These are phyloP conservation scores for Colletotrichum somersetense DNA, from an alignment of 2,329 filamentous ascomycete genomes.

Conservation along the genomic window DNA sequence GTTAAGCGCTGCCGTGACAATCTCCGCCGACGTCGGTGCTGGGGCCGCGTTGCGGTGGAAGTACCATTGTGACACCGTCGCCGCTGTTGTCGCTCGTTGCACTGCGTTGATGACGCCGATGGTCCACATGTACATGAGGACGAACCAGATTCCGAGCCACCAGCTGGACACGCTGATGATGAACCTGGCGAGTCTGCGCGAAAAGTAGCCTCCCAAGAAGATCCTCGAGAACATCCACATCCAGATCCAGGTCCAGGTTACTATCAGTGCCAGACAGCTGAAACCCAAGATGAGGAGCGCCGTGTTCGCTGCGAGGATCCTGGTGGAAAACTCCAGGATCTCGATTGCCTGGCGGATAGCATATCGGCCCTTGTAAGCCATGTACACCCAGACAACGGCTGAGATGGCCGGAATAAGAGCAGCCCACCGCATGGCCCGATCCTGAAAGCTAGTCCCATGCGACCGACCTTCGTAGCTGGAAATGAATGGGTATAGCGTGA, in stretches of 20 bases:
- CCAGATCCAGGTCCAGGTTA: conserved; percentile 96
- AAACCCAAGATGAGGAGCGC: conserved; percentile 88
- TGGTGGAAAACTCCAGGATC: conserved; percentile 92
- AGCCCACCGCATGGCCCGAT: conserved; percentile 88
- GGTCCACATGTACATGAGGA: conserved; percentile 96
- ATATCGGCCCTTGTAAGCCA: conserved; percentile 83
- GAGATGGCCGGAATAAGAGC: conserved; percentile 81
- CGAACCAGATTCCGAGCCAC: conserved; percentile 94
- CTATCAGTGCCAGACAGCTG: conserved; percentile 78
- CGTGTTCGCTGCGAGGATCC: conserved; percentile 86
- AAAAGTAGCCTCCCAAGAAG: conserved; percentile 91
- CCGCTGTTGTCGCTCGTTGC: conserved; percentile 91
- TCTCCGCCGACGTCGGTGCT: conserved; percentile 80
- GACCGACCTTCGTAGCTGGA: conserved; percentile 86
- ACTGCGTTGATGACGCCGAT: conserved; percentile 88
- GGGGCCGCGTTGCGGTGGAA: conserved; percentile 91
- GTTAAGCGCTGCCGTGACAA: conserved; percentile 84
- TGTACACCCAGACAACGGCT: conserved; percentile 84
- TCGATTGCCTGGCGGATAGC: conserved; percentile 86
- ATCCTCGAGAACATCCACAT: conserved; percentile 95
- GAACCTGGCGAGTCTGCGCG: conserved; percentile 72
- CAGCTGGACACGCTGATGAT: conserved; percentile 90
- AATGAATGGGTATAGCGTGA: conserved; percentile 91
- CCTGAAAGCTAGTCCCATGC: conserved; percentile 84
- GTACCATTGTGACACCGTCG: conserved; percentile 98